A percentile compares a stretch with the other conserved stretches of the same genome.
Evolutionary conservation across 768 basidiomycete species (phyloP).

Genomic region (Trametopsis cervina): DNA sequence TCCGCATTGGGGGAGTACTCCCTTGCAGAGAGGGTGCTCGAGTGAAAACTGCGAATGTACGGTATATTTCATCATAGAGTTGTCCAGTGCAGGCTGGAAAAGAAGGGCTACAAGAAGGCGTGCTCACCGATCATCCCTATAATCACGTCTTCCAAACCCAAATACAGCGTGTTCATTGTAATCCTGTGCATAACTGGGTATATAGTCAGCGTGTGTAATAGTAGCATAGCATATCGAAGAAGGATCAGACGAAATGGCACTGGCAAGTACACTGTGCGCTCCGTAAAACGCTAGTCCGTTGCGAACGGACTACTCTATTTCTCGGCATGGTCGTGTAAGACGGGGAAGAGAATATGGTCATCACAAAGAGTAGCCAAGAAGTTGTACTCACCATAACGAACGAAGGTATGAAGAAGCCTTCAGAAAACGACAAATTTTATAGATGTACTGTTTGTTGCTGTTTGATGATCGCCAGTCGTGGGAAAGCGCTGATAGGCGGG

Average conservation of each 20-base stretch:
- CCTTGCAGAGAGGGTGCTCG: constrained; percentile 49
- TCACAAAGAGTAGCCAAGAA: constrained; percentile 24
- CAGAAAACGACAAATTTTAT: background rate
- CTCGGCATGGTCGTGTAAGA: constrained; percentile 88
- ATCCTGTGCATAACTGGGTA: no score
- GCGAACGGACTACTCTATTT: constrained; percentile 73
- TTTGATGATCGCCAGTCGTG: background rate
- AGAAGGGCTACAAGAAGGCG: background rate
- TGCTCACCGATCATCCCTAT: no score
- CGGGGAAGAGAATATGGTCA: constrained; percentile 90
- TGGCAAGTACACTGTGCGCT: constrained; percentile 78
- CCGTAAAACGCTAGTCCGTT: constrained; percentile 58
- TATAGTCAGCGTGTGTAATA: no score
- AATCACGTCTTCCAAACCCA: no score
- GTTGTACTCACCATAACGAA: background rate
- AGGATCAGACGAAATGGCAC: constrained; percentile 77
- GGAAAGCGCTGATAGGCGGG: background rate
- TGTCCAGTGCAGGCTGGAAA: background rate
- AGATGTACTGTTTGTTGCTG: background rate
- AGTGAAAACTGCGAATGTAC: constrained; percentile 87
- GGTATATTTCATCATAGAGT: constrained; percentile 48
- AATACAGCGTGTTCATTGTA: no score
- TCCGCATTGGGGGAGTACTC: constrained; percentile 71
- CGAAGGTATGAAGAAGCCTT: background rate
- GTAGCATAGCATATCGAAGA: background rate